Percentiles rank a stretch among this genome's conserved stretches.
Conservation (phyloP, 2,329 filamentous ascomycete species). For the Paraconiothyrium brasiliense region DNA sequence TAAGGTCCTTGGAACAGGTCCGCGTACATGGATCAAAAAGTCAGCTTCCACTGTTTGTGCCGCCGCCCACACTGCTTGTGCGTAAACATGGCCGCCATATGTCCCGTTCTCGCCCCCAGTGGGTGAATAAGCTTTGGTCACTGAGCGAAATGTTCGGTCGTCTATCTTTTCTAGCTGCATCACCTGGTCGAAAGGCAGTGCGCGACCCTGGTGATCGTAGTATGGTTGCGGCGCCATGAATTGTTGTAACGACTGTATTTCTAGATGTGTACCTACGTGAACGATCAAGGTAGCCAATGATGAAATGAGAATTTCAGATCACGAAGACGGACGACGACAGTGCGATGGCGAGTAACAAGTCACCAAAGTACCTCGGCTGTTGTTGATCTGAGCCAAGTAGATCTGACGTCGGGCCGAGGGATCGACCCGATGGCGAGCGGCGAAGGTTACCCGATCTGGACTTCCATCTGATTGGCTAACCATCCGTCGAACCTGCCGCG, state of each 20-base stretch:
- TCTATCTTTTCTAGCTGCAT: constrained; percentile 54
- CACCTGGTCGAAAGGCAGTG: constrained; percentile 52
- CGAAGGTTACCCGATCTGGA: not conserved
- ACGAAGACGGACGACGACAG: not conserved
- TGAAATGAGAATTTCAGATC: not conserved
- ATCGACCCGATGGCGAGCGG: not conserved
- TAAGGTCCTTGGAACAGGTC: not conserved
- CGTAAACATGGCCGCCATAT: constrained; percentile 66
- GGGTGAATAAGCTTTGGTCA: constrained; percentile 55
- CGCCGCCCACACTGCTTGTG: constrained; percentile 66
- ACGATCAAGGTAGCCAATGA: not conserved
- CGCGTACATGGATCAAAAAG: constrained; percentile 61
- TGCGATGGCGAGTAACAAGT: not conserved
- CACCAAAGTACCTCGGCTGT: constrained; percentile 4
- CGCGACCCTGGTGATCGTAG: constrained; percentile 33
- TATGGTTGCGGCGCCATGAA: constrained; percentile 40
- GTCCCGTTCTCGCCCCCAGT: constrained; percentile 53
- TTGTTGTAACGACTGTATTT: not conserved
- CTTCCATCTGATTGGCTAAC: not conserved
- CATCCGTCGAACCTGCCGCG: not conserved
- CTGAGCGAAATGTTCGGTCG: constrained; percentile 51
- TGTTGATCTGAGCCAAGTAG: not conserved
- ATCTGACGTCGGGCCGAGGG: not conserved
- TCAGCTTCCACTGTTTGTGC: constrained; percentile 62
- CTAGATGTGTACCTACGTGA: not conserved